phyloP scores from a whole-genome alignment of 208 protist species.

The Trypanosoma avium region DNA sequence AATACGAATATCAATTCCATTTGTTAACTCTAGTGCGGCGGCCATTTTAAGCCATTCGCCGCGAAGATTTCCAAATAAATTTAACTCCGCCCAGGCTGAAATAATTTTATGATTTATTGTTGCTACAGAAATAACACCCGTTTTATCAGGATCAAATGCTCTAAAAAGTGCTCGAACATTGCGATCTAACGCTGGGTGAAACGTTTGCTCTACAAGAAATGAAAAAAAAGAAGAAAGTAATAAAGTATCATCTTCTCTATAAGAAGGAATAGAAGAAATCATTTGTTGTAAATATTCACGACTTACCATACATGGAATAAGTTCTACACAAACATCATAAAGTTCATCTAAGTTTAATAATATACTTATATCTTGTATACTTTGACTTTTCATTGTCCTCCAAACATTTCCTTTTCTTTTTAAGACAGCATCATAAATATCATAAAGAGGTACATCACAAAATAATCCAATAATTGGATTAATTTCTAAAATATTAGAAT shows the following conservation, averaged over 20 bases:
- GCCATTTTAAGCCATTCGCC: slow-evolving; percentile 66
- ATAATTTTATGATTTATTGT: slow-evolving; percentile 46
- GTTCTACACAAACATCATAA: slow-evolving; percentile 13
- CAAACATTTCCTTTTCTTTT: slow-evolving; percentile 19
- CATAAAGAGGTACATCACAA: slow-evolving; percentile 40
- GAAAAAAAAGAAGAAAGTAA: slow-evolving; percentile 41
- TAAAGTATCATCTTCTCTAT: slow-evolving; percentile 25
- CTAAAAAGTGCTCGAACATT: slow-evolving; percentile 64
- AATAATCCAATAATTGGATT: slow-evolving; percentile 71
- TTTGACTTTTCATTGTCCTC: neutral
- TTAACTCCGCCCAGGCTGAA: slow-evolving; percentile 54
- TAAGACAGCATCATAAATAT: slow-evolving; percentile 44
- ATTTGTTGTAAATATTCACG: slow-evolving; percentile 43
- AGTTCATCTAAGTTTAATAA: slow-evolving; percentile 19
- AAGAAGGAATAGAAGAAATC: slow-evolving; percentile 37
- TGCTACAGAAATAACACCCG: slow-evolving; percentile 46
- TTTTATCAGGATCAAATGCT: slow-evolving; percentile 54
- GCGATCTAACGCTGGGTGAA: slow-evolving; percentile 53
- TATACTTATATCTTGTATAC: neutral
- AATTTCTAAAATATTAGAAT: neutral
- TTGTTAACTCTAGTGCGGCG: slow-evolving; percentile 36
- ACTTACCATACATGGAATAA: slow-evolving; percentile 40
- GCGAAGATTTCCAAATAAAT: slow-evolving; percentile 69
- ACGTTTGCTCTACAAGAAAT: slow-evolving; percentile 54
- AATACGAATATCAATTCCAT: slow-evolving; percentile 20